phyloP scores from a whole-genome alignment of 176 grass and related monocot genomes.

The Pharus latifolius region DNA sequence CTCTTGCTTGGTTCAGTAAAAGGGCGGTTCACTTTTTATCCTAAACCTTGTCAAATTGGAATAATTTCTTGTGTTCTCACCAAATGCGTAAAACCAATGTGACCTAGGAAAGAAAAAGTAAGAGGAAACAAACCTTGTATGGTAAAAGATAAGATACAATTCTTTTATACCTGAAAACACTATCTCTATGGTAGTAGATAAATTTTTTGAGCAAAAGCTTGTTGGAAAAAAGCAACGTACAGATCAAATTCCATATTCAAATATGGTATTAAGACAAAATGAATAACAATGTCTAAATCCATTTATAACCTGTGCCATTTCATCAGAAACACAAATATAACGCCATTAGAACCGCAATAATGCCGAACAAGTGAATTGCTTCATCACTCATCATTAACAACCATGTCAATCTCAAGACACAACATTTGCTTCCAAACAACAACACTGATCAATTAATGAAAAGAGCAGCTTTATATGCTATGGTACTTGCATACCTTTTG shows the following conservation, averaged over 20 bases:
- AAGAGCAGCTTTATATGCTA: neutral
- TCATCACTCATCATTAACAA: neutral
- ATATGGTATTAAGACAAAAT: neutral
- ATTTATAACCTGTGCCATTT: neutral
- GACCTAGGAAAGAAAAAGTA: too few relatives aligned
- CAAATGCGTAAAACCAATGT: too few relatives aligned
- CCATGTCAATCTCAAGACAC: neutral
- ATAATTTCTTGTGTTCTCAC: too few relatives aligned
- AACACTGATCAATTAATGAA: neutral
- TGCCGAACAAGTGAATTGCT: too few relatives aligned
- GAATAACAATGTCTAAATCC: neutral
- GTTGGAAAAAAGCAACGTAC: neutral
- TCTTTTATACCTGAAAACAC: too few relatives aligned
- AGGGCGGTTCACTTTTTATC: too few relatives aligned
- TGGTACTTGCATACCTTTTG: conserved; percentile 51
- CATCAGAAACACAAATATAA: too few relatives aligned
- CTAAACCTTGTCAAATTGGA: too few relatives aligned
- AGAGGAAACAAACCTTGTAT: too few relatives aligned
- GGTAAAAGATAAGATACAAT: too few relatives aligned
- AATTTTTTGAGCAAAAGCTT: neutral
- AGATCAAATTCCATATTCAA: neutral
- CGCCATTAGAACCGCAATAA: too few relatives aligned
- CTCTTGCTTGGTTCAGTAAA: too few relatives aligned
- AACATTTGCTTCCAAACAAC: neutral
- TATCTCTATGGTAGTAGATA: neutral